These are phyloP conservation scores for Pseudogymnoascus sp. DNA, from an alignment of 2,329 filamentous ascomycete species.

Conservation along the genomic window DNA sequence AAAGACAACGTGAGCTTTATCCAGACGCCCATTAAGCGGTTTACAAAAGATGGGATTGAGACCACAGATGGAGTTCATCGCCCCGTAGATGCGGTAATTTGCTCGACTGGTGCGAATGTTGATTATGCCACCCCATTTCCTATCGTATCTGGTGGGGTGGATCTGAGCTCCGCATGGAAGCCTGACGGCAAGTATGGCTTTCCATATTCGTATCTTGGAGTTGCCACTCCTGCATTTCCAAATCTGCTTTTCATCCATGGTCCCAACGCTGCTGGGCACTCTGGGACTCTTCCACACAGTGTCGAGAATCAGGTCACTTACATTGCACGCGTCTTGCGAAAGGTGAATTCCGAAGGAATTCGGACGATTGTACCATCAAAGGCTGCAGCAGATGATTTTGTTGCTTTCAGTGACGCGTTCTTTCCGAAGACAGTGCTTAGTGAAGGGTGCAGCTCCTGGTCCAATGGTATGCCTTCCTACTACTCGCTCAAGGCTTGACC, in stretches of 20 bases:
- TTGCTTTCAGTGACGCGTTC: constrained; percentile 50
- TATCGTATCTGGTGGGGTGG: constrained; percentile 45
- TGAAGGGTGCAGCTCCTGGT: constrained; percentile 63
- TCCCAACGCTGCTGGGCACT: constrained; percentile 49
- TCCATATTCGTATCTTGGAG: constrained; percentile 59
- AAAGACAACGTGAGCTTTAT: constrained; percentile 57
- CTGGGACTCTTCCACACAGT: constrained; percentile 58
- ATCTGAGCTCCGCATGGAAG: constrained; percentile 50
- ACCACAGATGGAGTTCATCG: constrained; percentile 48
- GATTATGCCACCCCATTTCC: constrained; percentile 52
- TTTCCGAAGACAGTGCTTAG: constrained; percentile 47
- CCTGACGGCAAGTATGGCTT: constrained; percentile 48
- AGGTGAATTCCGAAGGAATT: constrained; percentile 58
- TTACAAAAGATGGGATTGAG: constrained; percentile 52
- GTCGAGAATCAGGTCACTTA: constrained; percentile 60
- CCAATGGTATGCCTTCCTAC: constrained; percentile 43
- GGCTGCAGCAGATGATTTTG: constrained; percentile 55
- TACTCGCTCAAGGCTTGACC: background rate
- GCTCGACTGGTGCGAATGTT: constrained; percentile 58
- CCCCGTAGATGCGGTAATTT: constrained; percentile 57
- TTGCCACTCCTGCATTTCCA: constrained; percentile 56
- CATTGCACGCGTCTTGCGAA: constrained; percentile 59
- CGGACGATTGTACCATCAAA: constrained; percentile 49
- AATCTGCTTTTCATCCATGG: constrained; percentile 60
- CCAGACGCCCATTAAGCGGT: constrained; percentile 45